Evolutionary conservation across 2,329 filamentous ascomycete species (phyloP).

Genomic region (Fusarium sp.): DNA sequence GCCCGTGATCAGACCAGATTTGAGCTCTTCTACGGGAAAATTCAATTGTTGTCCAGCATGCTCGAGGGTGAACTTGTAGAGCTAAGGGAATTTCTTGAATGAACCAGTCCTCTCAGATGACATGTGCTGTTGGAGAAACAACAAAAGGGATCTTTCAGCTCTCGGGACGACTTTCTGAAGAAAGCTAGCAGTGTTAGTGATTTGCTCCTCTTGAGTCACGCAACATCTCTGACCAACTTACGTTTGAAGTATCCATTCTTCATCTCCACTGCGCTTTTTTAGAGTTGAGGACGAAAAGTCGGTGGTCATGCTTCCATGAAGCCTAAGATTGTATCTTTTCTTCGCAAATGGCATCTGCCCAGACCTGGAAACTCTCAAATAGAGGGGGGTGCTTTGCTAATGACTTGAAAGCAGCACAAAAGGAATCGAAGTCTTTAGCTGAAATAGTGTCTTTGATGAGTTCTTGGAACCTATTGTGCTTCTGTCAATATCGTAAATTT

Average conservation of each 20-base stretch:
- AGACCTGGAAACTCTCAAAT: slow-evolving; percentile 1
- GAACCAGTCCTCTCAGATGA: background rate
- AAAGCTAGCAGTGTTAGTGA: background rate
- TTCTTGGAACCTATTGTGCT: background rate
- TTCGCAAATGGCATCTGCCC: background rate
- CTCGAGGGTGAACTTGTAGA: background rate
- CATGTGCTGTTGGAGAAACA: background rate
- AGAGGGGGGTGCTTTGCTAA: background rate
- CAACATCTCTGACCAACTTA: background rate
- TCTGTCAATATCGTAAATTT: background rate
- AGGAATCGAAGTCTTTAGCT: background rate
- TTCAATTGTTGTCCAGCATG: background rate
- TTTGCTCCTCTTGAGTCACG: background rate
- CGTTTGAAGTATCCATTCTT: slow-evolving; percentile 2
- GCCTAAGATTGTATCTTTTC: slow-evolving; percentile 1
- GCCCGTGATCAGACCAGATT: background rate
- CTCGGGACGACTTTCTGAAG: background rate
- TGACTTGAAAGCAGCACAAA: background rate
- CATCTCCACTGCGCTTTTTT: background rate
- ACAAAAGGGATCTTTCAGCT: background rate
- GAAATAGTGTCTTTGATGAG: background rate
- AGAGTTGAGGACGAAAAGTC: background rate
- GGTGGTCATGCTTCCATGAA: background rate
- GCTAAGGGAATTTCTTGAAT: background rate
- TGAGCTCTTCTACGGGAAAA: background rate